Evolutionary conservation across 2,329 filamentous ascomycete genomes (phyloP).

Genomic region (Aspergillus spinulosporus): DNA sequence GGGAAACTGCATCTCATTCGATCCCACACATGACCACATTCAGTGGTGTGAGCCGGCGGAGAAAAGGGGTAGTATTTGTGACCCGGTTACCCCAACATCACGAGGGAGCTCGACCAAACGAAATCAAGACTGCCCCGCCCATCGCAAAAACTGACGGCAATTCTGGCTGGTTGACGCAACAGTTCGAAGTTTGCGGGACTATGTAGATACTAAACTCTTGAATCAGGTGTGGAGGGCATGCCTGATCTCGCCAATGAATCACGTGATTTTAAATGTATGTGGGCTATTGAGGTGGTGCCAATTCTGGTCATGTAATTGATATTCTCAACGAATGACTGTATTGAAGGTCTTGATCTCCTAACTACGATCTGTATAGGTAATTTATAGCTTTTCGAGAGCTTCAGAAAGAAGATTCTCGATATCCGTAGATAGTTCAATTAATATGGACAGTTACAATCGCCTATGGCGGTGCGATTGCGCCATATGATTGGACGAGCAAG

Average conservation of each 20-base stretch:
- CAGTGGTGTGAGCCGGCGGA: slow-evolving; percentile 11
- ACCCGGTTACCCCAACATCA: not conserved
- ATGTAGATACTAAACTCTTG: not conserved
- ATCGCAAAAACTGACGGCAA: not conserved
- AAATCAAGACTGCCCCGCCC: not conserved
- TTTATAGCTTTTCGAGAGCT: no score
- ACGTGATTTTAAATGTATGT: not conserved
- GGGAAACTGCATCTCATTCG: slow-evolving; percentile 18
- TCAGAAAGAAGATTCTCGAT: no score
- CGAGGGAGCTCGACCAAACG: not conserved
- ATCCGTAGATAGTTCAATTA: no score
- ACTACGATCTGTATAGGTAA: no score
- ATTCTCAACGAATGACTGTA: no score
- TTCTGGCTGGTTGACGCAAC: no score
- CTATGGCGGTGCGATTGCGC: no score
- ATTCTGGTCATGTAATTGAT: no score
- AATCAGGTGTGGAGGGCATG: not conserved
- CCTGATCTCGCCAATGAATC: not conserved
- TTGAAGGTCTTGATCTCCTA: no score
- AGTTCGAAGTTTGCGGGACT: not conserved
- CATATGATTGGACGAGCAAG: no score
- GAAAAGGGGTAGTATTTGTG: slow-evolving; percentile 7
- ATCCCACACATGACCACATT: slow-evolving; percentile 18
- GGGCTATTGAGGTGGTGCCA: no score
- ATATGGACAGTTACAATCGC: no score